Base-by-base conservation (phyloP, 345 rosid genomes). In the Populus davidiana region DNA sequence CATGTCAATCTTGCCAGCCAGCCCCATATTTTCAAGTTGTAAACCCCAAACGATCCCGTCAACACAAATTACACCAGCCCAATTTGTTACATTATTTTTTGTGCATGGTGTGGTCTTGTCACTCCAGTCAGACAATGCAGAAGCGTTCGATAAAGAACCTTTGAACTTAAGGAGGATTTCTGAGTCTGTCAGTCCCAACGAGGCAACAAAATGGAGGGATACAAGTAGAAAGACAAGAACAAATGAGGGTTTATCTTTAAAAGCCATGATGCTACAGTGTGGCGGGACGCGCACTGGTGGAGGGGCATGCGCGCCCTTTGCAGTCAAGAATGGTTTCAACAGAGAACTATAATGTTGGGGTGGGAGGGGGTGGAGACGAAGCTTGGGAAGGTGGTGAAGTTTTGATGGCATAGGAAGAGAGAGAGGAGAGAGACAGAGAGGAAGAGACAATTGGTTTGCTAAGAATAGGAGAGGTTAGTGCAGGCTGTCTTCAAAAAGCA, bases 271-370 rank as follows among this genome's bases (percentile, higher is more conserved):
- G 49, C 8, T 47, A 75, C 7, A 27, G 80, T 12, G 49, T 83
- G 39, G 67, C 65, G 78, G 87, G 75, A 82, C 86, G 86, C 88
- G 85, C 94, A 84, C 84, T 39, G 41, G 76, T 35, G 83, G 85
- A 89, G 90, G 88, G 83, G 82, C 86, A 81, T 84, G 91, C 88
- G 84, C 88, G 90, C 96, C 94, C 93, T 85, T 82, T 25, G 52
- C 83, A 72, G 71, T 76, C 77, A 72, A 74, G 77, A 67, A 86
- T 81, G 73, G 80, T 81, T 27, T 59, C 89, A 82, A 81, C 6
- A 70, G 71, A 47, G 71, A 77, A 56, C 61, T 72, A 9, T 16
- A 64, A 65, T 27, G 56, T 29, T 67, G n/a, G 33, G 33, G 54
- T n/a, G 39, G 62, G 27, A 11, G 50, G 80, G 44, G 52, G 31